A percentile compares a stretch with the other conserved stretches of the same genome.
phyloP scores from a whole-genome alignment of 306 rosid genomes.

The Vachellia collinsii region DNA sequence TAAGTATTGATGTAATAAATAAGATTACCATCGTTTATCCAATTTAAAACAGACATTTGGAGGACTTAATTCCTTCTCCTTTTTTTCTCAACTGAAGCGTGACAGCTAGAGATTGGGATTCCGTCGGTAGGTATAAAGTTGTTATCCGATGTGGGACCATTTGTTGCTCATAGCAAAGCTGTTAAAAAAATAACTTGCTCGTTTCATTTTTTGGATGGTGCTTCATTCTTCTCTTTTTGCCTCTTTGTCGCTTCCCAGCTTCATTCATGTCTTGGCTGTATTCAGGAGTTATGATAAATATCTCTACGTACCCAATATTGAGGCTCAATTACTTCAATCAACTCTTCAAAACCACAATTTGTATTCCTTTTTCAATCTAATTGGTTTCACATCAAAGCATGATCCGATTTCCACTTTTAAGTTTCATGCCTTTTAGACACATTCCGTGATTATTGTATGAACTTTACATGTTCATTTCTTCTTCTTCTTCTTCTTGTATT shows the following conservation, averaged over 20 bases:
- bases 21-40: neutral
- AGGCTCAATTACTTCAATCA: neutral
- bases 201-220: neutral
- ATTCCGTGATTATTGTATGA: neutral
- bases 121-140: conserved; percentile 19
- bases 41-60: neutral
- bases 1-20: neutral
- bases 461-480: neutral
- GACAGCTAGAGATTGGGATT: conserved; percentile 22
- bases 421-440: neutral
- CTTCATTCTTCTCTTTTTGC: neutral
- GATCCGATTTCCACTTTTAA: neutral
- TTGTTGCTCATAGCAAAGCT: neutral
- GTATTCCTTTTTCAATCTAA: neutral
- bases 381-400: neutral
- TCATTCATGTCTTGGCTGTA: neutral
- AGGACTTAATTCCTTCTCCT: neutral
- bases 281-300: neutral
- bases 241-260: neutral
- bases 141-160: conserved; percentile 36
- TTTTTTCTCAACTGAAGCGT: neutral
- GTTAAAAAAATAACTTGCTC: neutral
- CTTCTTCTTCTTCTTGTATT: too few relatives aligned
- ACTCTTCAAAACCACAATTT: neutral
- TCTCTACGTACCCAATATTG: neutral